These are phyloP conservation scores for Selenicereus undatus DNA, from an alignment of 148 eudicot genomes.

Conservation along the genomic window DNA sequence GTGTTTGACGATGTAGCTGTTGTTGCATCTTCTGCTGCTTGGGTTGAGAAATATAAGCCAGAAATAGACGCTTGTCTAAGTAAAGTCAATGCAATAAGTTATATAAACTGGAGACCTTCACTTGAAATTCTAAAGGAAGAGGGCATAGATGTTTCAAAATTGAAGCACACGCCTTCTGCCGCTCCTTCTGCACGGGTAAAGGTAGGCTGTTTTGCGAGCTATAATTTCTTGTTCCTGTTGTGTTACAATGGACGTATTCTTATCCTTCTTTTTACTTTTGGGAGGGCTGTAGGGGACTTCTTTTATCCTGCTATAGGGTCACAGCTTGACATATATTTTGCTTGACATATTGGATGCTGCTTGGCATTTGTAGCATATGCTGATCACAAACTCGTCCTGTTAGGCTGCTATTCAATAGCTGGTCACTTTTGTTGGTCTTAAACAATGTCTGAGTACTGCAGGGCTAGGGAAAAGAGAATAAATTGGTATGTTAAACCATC, in stretches of 20 bases:
- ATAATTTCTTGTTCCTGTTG: not conserved
- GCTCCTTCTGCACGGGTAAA: conserved; percentile 40
- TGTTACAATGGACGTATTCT: not conserved
- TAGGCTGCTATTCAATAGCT: too few species aligned
- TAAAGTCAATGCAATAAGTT: conserved; percentile 42
- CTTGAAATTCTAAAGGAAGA: conserved; percentile 84
- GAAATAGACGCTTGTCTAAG: conserved; percentile 54
- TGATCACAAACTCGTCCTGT: too few species aligned
- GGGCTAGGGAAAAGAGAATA: too few species aligned
- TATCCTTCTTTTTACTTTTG: too few species aligned
- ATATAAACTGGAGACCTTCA: conserved; percentile 83
- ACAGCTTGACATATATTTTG: too few species aligned
- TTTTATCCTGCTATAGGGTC: too few species aligned
- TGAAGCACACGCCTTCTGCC: conserved; percentile 27
- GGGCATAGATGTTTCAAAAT: conserved; percentile 53
- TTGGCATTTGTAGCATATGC: too few species aligned
- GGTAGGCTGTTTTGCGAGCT: conserved; percentile 39
- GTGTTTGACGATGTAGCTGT: conserved; percentile 90
- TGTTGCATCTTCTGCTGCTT: conserved; percentile 95
- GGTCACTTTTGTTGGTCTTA: too few species aligned
- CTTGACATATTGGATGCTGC: too few species aligned
- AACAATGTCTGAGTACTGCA: too few species aligned
- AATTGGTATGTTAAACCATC: too few species aligned
- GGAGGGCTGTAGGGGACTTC: too few species aligned
- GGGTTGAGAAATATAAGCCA: conserved; percentile 82